phyloP scores from a whole-genome alignment of 306 rosid genomes.

The Lathyrus sativus region DNA sequence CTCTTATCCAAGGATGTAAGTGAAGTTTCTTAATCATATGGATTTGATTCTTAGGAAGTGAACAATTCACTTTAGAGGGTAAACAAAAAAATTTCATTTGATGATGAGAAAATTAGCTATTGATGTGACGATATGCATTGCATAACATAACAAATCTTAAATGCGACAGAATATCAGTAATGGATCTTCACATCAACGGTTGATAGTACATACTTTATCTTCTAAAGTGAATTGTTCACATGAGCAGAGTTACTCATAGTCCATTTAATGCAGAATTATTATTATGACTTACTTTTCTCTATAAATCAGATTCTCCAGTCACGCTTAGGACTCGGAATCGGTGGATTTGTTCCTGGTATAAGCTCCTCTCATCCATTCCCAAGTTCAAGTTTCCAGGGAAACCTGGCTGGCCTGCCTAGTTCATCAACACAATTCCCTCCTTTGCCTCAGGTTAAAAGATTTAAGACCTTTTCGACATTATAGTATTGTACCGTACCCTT shows the following conservation, averaged over 20 bases:
- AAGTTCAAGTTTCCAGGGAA: constrained; percentile 63
- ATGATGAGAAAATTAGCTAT: not conserved
- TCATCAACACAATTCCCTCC: constrained; percentile 67
- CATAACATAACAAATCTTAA: not conserved
- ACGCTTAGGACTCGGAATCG: constrained; percentile 56
- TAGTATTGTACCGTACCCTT: not conserved
- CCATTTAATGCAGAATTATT: not conserved
- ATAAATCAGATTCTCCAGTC: constrained; percentile 68
- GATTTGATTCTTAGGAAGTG: not conserved
- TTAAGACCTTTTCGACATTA: constrained; percentile 33
- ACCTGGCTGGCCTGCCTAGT: constrained; percentile 55
- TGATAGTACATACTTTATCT: not conserved
- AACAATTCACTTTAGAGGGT: not conserved
- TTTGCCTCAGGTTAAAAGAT: constrained; percentile 65
- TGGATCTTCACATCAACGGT: not conserved
- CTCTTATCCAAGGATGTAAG: constrained; percentile 93
- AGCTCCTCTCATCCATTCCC: constrained; percentile 63
- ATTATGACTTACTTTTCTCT: constrained; percentile 29
- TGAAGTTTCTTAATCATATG: constrained; percentile 19
- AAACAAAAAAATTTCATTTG: not conserved
- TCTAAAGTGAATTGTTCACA: not conserved
- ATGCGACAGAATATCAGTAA: not conserved
- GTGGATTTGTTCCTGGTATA: constrained; percentile 64
- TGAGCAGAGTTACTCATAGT: not conserved
- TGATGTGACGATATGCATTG: not conserved